phyloP scores from a whole-genome alignment of 2,329 filamentous ascomycete genomes.

The Nothophaeocryptopus gaeumannii region DNA sequence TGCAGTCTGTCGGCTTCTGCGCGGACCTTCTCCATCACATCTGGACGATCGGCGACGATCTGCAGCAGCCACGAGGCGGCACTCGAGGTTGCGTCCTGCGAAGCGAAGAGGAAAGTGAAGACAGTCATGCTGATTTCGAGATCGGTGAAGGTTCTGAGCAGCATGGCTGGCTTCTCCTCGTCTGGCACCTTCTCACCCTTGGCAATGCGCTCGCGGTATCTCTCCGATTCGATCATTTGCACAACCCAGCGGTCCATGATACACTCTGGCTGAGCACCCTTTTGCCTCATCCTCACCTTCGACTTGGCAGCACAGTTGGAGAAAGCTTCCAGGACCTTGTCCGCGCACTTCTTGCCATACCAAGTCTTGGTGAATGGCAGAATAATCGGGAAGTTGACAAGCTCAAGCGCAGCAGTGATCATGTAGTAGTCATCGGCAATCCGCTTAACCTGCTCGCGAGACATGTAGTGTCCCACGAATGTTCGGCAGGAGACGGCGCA shows the following conservation, averaged over 20 bases:
- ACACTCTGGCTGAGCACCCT: conserved; percentile 80
- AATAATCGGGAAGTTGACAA: conserved; percentile 98
- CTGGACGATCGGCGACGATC: conserved; percentile 87
- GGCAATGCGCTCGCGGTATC: conserved; percentile 74
- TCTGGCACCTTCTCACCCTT: conserved; percentile 65
- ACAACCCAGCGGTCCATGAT: conserved; percentile 96
- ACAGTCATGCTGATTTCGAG: conserved; percentile 89
- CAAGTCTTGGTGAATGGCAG: conserved; percentile 92
- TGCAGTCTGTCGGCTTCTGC: conserved; percentile 59
- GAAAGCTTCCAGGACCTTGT: conserved; percentile 88
- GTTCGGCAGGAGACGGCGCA: conserved; percentile 92
- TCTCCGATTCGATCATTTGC: conserved; percentile 79
- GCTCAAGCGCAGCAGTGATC: conserved; percentile 90
- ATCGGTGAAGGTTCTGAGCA: conserved; percentile 87
- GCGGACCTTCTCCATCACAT: conserved; percentile 82
- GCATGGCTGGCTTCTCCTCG: conserved; percentile 74
- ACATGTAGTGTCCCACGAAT: conserved; percentile 96
- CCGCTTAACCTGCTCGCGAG: conserved; percentile 84
- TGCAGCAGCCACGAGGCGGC: conserved; percentile 96
- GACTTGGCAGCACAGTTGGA: conserved; percentile 88
- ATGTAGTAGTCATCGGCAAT: conserved; percentile 96
- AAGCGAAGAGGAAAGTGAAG: conserved; percentile 67
- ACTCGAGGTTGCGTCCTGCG: conserved; percentile 93
- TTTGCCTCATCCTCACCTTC: conserved; percentile 73
- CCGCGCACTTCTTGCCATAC: conserved; percentile 94